phyloP scores from a whole-genome alignment of 192 early-diverging fungal species.

The Backusella tuberculispora region DNA sequence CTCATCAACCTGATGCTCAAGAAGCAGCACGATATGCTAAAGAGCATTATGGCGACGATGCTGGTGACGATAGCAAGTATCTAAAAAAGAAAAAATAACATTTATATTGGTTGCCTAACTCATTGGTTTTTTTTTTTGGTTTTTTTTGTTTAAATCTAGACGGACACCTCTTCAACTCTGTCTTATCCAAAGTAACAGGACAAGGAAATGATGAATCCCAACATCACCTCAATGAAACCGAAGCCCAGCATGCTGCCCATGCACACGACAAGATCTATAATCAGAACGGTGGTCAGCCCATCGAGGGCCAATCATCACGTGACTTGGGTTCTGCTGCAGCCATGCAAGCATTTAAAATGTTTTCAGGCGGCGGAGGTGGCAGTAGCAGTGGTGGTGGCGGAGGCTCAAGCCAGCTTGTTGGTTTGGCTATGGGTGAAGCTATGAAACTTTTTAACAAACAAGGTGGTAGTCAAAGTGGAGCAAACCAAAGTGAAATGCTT shows the following conservation, averaged over 20 bases:
- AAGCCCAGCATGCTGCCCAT: constrained; percentile 23
- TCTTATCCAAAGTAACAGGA: constrained; percentile 21
- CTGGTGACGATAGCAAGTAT: constrained; percentile 17
- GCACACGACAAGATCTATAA: constrained; percentile 39
- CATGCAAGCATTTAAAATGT: constrained; percentile 41
- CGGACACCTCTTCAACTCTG: constrained; percentile 22
- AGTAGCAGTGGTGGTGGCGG: constrained; percentile 20
- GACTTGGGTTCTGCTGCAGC: constrained; percentile 43
- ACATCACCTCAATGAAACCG: constrained; percentile 22
- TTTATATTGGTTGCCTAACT: background rate
- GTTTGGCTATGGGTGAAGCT: constrained; percentile 45
- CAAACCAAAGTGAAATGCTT: constrained; percentile 35
- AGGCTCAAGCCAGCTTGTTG: constrained; percentile 29
- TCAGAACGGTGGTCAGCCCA: constrained; percentile 25
- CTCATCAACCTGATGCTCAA: constrained; percentile 23
- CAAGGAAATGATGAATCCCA: constrained; percentile 20
- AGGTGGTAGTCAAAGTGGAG: constrained; percentile 23
- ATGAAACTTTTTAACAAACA: constrained; percentile 39
- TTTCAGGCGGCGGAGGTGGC: constrained; percentile 28
- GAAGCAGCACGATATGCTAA: constrained; percentile 33
- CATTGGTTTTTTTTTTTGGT: background rate
- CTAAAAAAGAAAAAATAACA: background rate
- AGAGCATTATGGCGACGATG: constrained; percentile 32
- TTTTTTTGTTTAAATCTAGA: background rate
- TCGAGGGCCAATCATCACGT: constrained; percentile 20